Base-by-base conservation (phyloP, 176 grass and related monocot genomes). In the Otatea glauca region DNA sequence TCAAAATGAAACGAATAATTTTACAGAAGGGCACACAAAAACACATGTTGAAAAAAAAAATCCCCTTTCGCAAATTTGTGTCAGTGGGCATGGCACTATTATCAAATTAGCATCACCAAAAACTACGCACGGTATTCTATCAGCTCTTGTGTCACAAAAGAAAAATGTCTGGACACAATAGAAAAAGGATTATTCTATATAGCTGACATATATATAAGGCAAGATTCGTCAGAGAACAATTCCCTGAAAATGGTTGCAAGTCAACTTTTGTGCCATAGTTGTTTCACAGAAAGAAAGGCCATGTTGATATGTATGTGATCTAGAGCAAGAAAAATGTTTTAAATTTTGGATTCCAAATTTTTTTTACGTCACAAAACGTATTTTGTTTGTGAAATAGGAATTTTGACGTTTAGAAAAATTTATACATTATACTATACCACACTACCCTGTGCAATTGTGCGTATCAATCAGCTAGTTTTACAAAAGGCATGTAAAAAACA, bases 51-150 rank as follows among this genome's bases (percentile, higher is more conserved):
- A 34, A 49, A 61, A 9, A 61, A 9, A 34, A 17, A 24, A 14
- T 37, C 7, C 18, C 20, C 16, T 11, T 23, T 59, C 17, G 12
- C 2, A 56, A 74, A 60, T 13, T 56, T 59, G 35, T 58, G 72
- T 42, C 60, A 85, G 83, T 85, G 64, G 39, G 51, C 83, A 70
- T 24, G 51, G 8, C 74, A 85, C 74, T 85, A 37, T 69, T 77
- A 68, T 18, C 48, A 54, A 43, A 12, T 34, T 71, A 38, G 74
- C 83, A 78, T 70, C 63, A 78, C 51, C 15, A 38, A 20, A 53
- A 70, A 78, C 16, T 34, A 68, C 24, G 32, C 18, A 53, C n/a
- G 13, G 8, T 56, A 68, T 68, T 76, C 34, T 56, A 45, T 29
- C 77, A 85, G 83, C 64, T 43, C 39, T 34, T 69, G 62, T 29